Percentiles rank a stretch among this genome's conserved stretches.
Conservation (phyloP, 139 green algal species). For the Monoraphidium neglectum region DNA sequence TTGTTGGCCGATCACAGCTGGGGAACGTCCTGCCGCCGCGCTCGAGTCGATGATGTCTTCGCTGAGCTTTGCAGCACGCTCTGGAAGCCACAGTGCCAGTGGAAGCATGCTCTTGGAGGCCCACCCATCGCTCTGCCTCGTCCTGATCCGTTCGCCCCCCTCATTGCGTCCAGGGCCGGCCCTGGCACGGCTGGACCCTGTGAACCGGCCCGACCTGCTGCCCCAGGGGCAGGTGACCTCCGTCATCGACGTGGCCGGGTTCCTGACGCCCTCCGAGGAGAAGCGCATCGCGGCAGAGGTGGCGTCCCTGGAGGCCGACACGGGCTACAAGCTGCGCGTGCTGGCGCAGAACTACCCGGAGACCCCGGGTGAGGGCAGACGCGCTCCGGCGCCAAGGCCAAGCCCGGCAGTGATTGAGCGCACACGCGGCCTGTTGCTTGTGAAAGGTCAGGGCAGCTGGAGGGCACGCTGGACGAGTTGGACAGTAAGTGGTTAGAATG, state of each 20-base stretch:
- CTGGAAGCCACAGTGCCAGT: neutral
- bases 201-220: slow-evolving; percentile 97
- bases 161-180: slow-evolving; percentile 4
- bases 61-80: no score
- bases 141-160: neutral
- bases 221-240: slow-evolving; percentile 69
- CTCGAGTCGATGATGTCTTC: no score
- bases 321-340: slow-evolving; percentile 91
- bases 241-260: slow-evolving; percentile 95
- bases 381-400: no score
- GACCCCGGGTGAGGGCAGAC: slow-evolving; percentile 69
- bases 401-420: no score
- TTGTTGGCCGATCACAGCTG: no score
- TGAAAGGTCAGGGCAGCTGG: no score
- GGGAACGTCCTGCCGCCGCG: no score
- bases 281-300: slow-evolving; percentile 67
- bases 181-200: slow-evolving; percentile 80
- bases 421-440: no score
- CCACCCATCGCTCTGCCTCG: neutral
- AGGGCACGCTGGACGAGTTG: no score
- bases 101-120: neutral
- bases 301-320: slow-evolving; percentile 83
- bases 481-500: no score
- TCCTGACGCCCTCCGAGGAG: slow-evolving; percentile 85
- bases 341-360: slow-evolving; percentile 98